Evolutionary conservation across 805 yeast genomes (phyloP).

Genomic region (Lipomyces sp.): DNA sequence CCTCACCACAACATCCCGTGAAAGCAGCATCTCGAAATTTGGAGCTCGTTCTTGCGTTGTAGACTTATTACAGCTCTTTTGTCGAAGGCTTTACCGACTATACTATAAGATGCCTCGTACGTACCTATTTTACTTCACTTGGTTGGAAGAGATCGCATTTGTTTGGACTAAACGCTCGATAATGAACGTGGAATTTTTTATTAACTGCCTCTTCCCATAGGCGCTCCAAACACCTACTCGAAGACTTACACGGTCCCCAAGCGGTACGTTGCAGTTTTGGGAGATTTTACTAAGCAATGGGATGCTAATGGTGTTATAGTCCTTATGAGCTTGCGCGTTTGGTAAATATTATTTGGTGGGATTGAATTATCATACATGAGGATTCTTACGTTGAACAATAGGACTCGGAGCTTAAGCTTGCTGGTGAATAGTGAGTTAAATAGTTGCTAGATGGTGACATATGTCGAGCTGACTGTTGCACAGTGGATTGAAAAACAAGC

Average conservation of each 20-base stretch:
- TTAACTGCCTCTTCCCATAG: constrained; percentile 8
- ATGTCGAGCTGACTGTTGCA: constrained; percentile 8
- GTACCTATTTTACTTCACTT: constrained; percentile 7
- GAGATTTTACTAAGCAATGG: neutral
- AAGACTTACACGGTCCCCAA: constrained; percentile 99
- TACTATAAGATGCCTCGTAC: constrained; percentile 34
- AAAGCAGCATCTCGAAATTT: neutral
- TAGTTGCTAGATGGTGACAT: neutral
- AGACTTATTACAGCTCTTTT: neutral
- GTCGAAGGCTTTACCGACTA: neutral
- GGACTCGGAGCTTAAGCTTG: constrained; percentile 98
- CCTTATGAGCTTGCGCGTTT: constrained; percentile 99
- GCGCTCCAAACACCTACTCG: constrained; percentile 98
- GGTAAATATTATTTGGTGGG: constrained; percentile 35
- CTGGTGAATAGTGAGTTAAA: constrained; percentile 75
- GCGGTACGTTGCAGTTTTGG: constrained; percentile 50
- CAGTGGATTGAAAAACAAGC: constrained; percentile 98
- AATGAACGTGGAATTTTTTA: neutral
- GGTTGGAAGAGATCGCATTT: neutral
- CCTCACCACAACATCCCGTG: neutral
- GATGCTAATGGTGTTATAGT: constrained; percentile 36
- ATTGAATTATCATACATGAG: neutral
- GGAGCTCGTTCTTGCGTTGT: neutral
- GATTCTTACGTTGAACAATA: constrained; percentile 10
- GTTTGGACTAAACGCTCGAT: neutral